Percentiles rank a stretch among this genome's conserved stretches.
Conservation (phyloP, 192 early-diverging fungal genomes). For the Backusella psychrophila region DNA sequence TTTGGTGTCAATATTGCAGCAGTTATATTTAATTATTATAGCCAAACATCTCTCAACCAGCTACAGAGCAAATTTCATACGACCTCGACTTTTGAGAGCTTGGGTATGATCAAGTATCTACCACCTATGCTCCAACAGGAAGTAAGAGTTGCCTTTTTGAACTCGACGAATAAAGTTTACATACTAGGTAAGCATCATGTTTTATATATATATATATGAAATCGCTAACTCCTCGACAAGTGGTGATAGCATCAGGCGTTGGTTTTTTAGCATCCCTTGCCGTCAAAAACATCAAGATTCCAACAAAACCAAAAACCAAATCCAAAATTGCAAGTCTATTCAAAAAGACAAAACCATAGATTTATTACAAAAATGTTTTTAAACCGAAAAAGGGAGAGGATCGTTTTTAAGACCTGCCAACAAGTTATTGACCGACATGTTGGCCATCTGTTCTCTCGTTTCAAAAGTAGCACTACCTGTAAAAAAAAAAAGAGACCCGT, state of each 20-base stretch:
- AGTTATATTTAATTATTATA: neutral
- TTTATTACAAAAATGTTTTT: neutral
- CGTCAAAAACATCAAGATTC: neutral
- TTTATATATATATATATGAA: neutral
- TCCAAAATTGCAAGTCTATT: neutral
- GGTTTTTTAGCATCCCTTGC: neutral
- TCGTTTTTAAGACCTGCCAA: conserved; percentile 13
- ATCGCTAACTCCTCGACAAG: neutral
- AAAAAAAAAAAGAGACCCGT: neutral
- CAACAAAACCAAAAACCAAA: neutral
- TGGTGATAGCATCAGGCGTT: neutral
- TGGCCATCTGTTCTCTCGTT: conserved; percentile 76
- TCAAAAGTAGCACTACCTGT: conserved; percentile 75
- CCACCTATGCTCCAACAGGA: neutral
- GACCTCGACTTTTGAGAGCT: neutral
- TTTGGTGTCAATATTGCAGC: neutral
- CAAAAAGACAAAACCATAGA: neutral
- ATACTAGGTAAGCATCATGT: neutral
- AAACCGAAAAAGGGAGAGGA: conserved; percentile 9
- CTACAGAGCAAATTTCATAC: neutral
- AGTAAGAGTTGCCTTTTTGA: neutral
- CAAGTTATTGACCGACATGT: conserved; percentile 20
- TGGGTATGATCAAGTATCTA: neutral
- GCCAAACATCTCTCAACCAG: neutral
- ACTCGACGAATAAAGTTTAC: neutral